phyloP scores from a whole-genome alignment of 192 early-diverging fungal genomes.

The Dissophora ornata region DNA sequence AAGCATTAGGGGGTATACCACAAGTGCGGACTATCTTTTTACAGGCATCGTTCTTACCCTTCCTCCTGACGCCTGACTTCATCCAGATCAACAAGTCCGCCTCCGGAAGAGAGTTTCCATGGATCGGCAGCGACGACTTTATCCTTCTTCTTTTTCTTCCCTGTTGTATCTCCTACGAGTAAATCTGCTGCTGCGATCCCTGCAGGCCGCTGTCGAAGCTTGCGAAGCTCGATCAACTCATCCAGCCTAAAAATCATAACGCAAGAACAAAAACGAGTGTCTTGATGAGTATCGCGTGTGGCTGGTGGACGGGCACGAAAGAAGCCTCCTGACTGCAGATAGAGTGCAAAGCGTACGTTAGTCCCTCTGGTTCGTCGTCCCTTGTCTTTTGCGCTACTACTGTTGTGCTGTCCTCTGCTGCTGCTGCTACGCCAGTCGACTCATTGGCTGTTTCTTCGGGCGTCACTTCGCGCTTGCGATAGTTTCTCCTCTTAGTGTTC shows the following conservation, averaged over 20 bases:
- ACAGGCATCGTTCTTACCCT: slow-evolving; percentile 20
- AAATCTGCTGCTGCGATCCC: slow-evolving; percentile 71
- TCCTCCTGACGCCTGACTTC: slow-evolving; percentile 47
- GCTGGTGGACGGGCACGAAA: too few species aligned
- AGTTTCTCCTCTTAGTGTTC: slow-evolving; percentile 37
- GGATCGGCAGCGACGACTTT: slow-evolving; percentile 60
- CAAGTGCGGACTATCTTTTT: too few species aligned
- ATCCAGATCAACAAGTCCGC: slow-evolving; percentile 65
- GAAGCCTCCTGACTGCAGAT: neutral
- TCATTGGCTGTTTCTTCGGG: slow-evolving; percentile 19
- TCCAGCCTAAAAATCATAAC: slow-evolving; percentile 47
- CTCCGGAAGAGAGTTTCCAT: slow-evolving; percentile 67
- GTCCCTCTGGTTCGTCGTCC: slow-evolving; percentile 34
- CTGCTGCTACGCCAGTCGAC: neutral
- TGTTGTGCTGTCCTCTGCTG: neutral
- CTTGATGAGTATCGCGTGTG: too few species aligned
- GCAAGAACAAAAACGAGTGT: neutral
- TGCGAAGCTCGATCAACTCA: slow-evolving; percentile 69
- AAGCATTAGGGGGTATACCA: too few species aligned
- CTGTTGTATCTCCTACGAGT: slow-evolving; percentile 61
- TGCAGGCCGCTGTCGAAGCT: slow-evolving; percentile 63
- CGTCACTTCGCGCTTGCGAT: slow-evolving; percentile 40
- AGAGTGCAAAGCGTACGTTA: slow-evolving; percentile 17
- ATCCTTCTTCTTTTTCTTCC: slow-evolving; percentile 64
- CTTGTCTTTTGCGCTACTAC: neutral